Conservation (phyloP, 805 yeast genomes). For the Candida lessepsii region DNA sequence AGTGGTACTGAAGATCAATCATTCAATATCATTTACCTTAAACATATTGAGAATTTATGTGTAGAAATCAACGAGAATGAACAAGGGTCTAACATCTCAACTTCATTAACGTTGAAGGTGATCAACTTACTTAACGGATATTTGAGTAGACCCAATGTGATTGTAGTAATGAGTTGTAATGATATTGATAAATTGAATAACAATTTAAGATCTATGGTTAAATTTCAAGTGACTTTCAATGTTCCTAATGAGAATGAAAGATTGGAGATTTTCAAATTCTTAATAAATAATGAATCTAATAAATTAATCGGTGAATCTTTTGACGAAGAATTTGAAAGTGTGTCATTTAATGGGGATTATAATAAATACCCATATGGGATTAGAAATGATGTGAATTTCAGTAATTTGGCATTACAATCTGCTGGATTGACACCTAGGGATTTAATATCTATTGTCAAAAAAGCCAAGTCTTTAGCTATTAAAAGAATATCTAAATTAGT, state of each 20-base stretch:
- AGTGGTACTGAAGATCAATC: slow-evolving; percentile 24
- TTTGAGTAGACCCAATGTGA: slow-evolving; percentile 38
- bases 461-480: slow-evolving; percentile 58
- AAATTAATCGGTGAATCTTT: not conserved
- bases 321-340: slow-evolving; percentile 17
- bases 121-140: slow-evolving; percentile 57
- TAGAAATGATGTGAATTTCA: slow-evolving; percentile 49
- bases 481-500: slow-evolving; percentile 42
- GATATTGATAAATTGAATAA: slow-evolving; percentile 70
- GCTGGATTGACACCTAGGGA: slow-evolving; percentile 93
- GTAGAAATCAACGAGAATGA: slow-evolving; percentile 62
- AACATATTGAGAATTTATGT: slow-evolving; percentile 77
- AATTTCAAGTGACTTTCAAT: slow-evolving; percentile 71
- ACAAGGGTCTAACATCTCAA: slow-evolving; percentile 37
- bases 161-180: slow-evolving; percentile 63
- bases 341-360: slow-evolving; percentile 19
- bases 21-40: slow-evolving; percentile 52
- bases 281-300: slow-evolving; percentile 29
- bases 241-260: slow-evolving; percentile 84
- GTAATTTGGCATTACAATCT: slow-evolving; percentile 72
- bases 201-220: slow-evolving; percentile 61
- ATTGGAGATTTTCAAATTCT: slow-evolving; percentile 53
- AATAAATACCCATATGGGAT: slow-evolving; percentile 20
- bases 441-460: slow-evolving; percentile 64
- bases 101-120: slow-evolving; percentile 53